Evolutionary conservation across 768 basidiomycete genomes (phyloP).

Genomic region (Tylopilus rubrobrunneus): DNA sequence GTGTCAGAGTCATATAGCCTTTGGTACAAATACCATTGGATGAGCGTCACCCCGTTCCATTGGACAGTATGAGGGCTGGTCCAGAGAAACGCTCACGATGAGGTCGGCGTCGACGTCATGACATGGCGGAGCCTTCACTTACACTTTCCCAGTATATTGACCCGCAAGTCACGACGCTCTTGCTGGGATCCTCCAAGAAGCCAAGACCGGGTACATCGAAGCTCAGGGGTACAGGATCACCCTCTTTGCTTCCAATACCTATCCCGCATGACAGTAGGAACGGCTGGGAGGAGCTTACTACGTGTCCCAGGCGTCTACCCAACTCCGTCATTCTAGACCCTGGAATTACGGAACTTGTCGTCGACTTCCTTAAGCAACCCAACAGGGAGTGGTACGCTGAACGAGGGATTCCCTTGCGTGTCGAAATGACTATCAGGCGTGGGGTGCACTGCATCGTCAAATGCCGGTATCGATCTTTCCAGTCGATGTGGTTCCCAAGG

Average conservation of each 20-base stretch:
- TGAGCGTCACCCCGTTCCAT: slow-evolving; percentile 22
- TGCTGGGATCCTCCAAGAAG: slow-evolving; percentile 51
- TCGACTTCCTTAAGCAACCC: slow-evolving; percentile 50
- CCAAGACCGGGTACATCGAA: slow-evolving; percentile 47
- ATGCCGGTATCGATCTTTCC: too few relatives aligned
- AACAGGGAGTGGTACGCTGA: slow-evolving; percentile 71
- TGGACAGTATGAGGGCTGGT: slow-evolving; percentile 16
- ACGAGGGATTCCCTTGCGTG: slow-evolving; percentile 75
- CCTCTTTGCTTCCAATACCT: slow-evolving; percentile 44
- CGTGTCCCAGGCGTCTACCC: slow-evolving; percentile 61
- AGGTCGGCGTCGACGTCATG: slow-evolving; percentile 11
- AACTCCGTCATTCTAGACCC: slow-evolving; percentile 68
- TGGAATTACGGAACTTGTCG: slow-evolving; percentile 58
- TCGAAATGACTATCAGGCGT: too few relatives aligned
- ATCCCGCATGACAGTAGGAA: slow-evolving; percentile 28
- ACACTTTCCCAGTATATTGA: slow-evolving; percentile 41
- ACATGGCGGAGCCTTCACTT: neutral
- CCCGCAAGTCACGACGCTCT: slow-evolving; percentile 43
- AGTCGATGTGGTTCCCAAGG: too few relatives aligned
- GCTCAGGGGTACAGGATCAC: slow-evolving; percentile 49
- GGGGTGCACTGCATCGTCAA: too few relatives aligned
- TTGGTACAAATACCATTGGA: slow-evolving; percentile 33
- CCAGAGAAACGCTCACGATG: slow-evolving; percentile 20
- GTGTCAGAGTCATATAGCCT: slow-evolving; percentile 33
- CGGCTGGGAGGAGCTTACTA: slow-evolving; percentile 53